Conservation (phyloP, 208 protist genomes). For the Giardia duodenalis region DNA sequence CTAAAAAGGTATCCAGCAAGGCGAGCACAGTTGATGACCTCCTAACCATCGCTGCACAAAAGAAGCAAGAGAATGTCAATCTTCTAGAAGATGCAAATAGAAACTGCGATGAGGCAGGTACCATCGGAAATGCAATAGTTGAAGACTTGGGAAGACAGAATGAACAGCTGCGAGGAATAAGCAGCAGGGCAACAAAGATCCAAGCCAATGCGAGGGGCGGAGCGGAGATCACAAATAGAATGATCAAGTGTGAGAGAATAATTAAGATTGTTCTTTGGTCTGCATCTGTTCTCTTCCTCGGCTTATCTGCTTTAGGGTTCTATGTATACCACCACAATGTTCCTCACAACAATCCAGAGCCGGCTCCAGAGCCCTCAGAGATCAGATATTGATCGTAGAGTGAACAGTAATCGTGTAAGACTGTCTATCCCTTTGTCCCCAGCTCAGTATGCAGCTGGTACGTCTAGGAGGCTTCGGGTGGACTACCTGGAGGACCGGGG, state of each 20-base stretch:
- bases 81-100: background rate
- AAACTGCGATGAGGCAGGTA: background rate
- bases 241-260: background rate
- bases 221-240: background rate
- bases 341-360: background rate
- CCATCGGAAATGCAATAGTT: background rate
- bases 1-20: too few relatives aligned
- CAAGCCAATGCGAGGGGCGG: background rate
- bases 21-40: too few relatives aligned
- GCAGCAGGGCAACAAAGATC: background rate
- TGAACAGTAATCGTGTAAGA: too few relatives aligned
- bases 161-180: background rate
- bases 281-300: background rate
- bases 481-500: too few relatives aligned
- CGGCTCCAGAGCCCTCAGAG: background rate
- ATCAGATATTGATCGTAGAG: too few relatives aligned
- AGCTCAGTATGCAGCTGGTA: too few relatives aligned
- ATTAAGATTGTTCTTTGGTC: background rate
- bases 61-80: background rate
- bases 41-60: too few relatives aligned
- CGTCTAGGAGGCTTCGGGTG: too few relatives aligned
- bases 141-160: background rate
- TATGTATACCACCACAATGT: slow-evolving; percentile 1
- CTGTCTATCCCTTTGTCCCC: too few relatives aligned
- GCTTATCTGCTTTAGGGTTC: background rate